Base-by-base conservation (phyloP, 2,329 filamentous ascomycete genomes). In the Penicillium sp. region DNA sequence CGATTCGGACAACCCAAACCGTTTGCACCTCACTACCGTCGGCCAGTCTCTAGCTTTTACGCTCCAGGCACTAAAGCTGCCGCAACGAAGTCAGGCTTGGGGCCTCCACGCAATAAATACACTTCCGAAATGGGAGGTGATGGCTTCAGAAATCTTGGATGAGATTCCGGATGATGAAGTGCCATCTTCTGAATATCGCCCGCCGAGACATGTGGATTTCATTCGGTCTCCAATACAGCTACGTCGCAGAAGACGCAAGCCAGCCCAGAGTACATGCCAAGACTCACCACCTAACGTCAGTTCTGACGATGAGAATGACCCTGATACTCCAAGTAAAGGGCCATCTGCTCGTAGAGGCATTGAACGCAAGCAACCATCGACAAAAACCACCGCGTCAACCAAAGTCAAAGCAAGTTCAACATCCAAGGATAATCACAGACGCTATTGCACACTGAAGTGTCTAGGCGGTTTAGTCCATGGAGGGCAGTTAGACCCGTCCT, bases 361-460 rank as follows among this genome's bases (percentile, higher is more conserved):
- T 13, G 6, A 13, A 4, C 25, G 9, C 4, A 11, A 6, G 4
- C 25, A n/a, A n/a, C 25, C 25, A 27, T 6, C 11, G 11, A 4
- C 11, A 6, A n/a, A 11, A 5, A n/a, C 6, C 9, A 4, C 6
- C 4, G 6, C 25, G n/a, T 27, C 25, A 4, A 27, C 1, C 5
- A 27, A 6, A n/a, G 25, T n/a, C 11, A 4, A 5, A 27, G 4
- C 6, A 13, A 27, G 18, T 9, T 27, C 25, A 6, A 4, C 5
- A 5, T 27, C 25, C 25, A n/a, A 35, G n/a, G 38, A 38, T 4
- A 41, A 41, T 8, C 29, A 35, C 33, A 34, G 42, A 4, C 26
- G 27, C 32, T 44, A 44, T 31, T 44, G 35, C 23, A 41, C 42
- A 13, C 18, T 41, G 20, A 44, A 30, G 11, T 44, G 38, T 32